Conservation (phyloP, 768 basidiomycete species). For the Collybiopsis luxurians region DNA sequence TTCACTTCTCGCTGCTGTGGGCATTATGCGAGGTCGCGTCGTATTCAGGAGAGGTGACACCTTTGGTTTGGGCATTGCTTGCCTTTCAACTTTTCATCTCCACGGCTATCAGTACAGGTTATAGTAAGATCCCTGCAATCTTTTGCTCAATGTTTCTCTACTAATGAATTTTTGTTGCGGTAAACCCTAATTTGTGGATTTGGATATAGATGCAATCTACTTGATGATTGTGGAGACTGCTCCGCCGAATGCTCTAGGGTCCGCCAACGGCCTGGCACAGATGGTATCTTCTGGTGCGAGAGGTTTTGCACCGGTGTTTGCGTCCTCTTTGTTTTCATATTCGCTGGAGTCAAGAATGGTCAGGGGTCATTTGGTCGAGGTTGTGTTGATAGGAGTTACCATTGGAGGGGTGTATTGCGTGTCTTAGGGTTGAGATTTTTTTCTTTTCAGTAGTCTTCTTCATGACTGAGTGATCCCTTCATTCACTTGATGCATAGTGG, state of each 20-base stretch:
- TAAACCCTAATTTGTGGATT: no score
- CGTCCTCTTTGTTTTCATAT: conserved; percentile 56
- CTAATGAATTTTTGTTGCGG: conserved; percentile 2
- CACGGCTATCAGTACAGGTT: conserved; percentile 29
- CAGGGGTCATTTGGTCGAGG: no score
- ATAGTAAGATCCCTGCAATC: conserved; percentile 28
- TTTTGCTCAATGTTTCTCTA: background rate
- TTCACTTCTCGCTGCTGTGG: conserved; percentile 17
- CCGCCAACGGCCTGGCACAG: conserved; percentile 56
- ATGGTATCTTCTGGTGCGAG: conserved; percentile 46
- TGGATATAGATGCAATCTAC: conserved; percentile 43
- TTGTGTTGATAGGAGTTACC: conserved; percentile 36
- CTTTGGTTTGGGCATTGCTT: conserved; percentile 26
- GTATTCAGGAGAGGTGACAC: conserved; percentile 30
- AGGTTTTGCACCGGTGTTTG: conserved; percentile 49
- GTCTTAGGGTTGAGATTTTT: no score
- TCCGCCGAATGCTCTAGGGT: conserved; percentile 43
- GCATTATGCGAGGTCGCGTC: conserved; percentile 19
- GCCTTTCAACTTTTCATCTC: conserved; percentile 28
- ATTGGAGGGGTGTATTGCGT: no score
- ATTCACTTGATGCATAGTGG: no score
- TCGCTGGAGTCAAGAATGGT: conserved; percentile 44
- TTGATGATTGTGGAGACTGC: conserved; percentile 41
- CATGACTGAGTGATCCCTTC: no score
- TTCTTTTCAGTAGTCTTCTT: no score